phyloP scores from a whole-genome alignment of 202 grass and related monocot species.

The Carex sylvatica region DNA sequence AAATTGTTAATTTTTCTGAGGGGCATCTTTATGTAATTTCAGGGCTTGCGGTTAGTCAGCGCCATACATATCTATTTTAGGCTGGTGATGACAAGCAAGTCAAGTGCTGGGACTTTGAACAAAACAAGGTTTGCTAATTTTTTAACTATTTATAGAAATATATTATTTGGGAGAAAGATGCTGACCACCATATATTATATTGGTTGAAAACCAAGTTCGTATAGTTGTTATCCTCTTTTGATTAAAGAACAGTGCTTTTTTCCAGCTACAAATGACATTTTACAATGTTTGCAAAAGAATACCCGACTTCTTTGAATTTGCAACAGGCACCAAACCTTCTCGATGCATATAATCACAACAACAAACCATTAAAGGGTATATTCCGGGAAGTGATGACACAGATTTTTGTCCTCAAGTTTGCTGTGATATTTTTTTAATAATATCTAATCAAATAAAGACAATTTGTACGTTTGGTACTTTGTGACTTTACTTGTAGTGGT shows the following conservation, averaged over 20 bases:
- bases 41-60: slow-evolving; percentile 95
- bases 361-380: neutral
- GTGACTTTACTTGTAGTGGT: neutral
- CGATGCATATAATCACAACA: neutral
- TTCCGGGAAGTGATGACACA: neutral
- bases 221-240: neutral
- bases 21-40: slow-evolving; percentile 12
- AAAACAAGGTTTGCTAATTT: slow-evolving; percentile 78
- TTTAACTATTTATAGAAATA: neutral
- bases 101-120: slow-evolving; percentile 99
- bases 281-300: neutral
- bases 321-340: neutral
- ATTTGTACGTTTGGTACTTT: neutral
- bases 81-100: slow-evolving; percentile 99
- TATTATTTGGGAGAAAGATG: neutral
- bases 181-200: neutral
- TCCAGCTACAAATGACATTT: neutral
- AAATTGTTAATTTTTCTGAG: neutral
- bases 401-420: neutral
- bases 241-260: neutral
- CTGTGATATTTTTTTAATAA: neutral
- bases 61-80: slow-evolving; percentile 92
- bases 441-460: neutral
- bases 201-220: slow-evolving; percentile 7
- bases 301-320: neutral